A percentile compares a stretch with the other conserved stretches of the same genome.
Conservation (phyloP, 225 moss, liverwort and hornwort genomes). For the Ulota crispa region DNA sequence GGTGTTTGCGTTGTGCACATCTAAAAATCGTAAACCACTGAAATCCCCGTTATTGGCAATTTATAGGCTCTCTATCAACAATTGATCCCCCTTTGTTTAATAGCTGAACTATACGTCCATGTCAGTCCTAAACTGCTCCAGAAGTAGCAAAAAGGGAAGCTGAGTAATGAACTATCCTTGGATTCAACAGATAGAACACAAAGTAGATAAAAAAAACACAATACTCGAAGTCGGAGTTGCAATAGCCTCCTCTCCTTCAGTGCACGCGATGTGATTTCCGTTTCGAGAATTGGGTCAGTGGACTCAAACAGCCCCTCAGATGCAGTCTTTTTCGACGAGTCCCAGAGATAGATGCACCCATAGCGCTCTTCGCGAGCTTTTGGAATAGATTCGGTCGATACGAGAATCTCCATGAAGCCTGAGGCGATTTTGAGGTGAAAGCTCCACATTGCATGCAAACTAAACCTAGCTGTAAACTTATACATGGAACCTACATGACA, state of each 20-base stretch:
- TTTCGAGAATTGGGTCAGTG: background rate
- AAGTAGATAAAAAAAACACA: background rate
- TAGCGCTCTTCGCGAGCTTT: background rate
- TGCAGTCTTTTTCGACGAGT: background rate
- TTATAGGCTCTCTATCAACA: background rate
- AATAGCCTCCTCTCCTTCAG: background rate
- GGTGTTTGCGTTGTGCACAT: constrained; percentile 26
- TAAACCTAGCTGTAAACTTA: background rate
- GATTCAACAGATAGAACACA: background rate
- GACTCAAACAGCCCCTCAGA: background rate
- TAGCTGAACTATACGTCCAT: background rate
- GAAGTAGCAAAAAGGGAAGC: background rate
- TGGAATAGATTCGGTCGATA: background rate
- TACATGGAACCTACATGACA: background rate
- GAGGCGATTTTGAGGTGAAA: background rate
- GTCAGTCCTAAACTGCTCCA: background rate
- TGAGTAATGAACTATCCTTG: background rate
- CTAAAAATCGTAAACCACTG: background rate
- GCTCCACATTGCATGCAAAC: background rate
- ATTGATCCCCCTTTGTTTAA: background rate
- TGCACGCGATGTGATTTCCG: background rate
- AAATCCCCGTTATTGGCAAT: background rate
- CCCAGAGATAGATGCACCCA: background rate
- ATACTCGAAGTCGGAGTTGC: background rate
- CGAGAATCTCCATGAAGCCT: background rate